A percentile compares a stretch with the other conserved stretches of the same genome.
These are phyloP conservation scores for Solanum raphanifolium DNA, from an alignment of 257 asterid genomes.

Conservation along the genomic window DNA sequence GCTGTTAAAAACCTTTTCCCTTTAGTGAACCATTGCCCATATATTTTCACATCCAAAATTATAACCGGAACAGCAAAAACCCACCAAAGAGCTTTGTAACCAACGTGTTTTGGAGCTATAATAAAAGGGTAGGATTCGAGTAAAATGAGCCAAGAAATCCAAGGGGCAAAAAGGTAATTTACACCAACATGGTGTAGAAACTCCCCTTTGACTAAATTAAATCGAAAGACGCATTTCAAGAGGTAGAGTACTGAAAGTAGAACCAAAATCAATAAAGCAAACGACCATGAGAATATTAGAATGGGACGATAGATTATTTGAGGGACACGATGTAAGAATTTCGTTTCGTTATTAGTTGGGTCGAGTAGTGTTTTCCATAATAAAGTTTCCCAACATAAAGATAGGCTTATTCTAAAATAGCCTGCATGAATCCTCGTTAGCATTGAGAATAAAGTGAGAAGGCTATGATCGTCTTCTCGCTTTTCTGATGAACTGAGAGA, in stretches of 20 bases:
- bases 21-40: slow-evolving; percentile 68
- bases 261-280: slow-evolving; percentile 22
- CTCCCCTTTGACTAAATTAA: slow-evolving; percentile 30
- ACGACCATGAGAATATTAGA: slow-evolving; percentile 25
- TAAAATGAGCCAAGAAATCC: slow-evolving; percentile 62
- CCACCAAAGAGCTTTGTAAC: slow-evolving; percentile 41
- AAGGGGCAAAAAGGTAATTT: slow-evolving; percentile 61
- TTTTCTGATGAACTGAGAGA: not conserved
- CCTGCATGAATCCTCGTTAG: slow-evolving; percentile 50
- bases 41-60: slow-evolving; percentile 49
- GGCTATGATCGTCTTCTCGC: not conserved
- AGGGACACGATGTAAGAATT: slow-evolving; percentile 8
- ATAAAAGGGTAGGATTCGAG: slow-evolving; percentile 52
- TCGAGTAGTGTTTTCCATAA: slow-evolving; percentile 53
- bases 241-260: slow-evolving; percentile 39
- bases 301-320: slow-evolving; percentile 7
- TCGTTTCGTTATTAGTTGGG: slow-evolving; percentile 7
- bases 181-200: slow-evolving; percentile 57
- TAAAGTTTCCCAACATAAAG: slow-evolving; percentile 47
- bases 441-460: not conserved
- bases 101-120: slow-evolving; percentile 9
- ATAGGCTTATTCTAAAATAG: slow-evolving; percentile 48
- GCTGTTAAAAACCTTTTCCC: slow-evolving; percentile 36
- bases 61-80: slow-evolving; percentile 35
- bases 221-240: slow-evolving; percentile 34